Percentiles rank a stretch among this genome's conserved stretches.
phyloP scores from a whole-genome alignment of 305 asterid species.

The Fraxinus dipetala region DNA sequence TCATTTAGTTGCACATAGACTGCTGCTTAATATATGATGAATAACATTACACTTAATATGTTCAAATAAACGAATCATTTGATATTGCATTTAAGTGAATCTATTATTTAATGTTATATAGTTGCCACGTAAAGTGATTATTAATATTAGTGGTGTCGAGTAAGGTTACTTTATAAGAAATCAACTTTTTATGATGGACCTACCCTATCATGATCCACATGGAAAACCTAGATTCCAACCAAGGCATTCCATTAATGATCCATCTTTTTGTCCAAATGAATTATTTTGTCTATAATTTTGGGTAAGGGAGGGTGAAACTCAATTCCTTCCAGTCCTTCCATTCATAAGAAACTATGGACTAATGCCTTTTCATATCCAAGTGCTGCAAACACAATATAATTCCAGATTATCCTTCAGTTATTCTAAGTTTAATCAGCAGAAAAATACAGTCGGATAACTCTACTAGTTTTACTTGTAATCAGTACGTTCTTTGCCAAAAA shows the following conservation, averaged over 20 bases:
- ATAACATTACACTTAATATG: no score
- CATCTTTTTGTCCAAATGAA: slow-evolving; percentile 49
- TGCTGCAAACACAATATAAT: neutral
- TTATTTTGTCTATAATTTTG: slow-evolving; percentile 42
- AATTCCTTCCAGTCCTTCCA: slow-evolving; percentile 27
- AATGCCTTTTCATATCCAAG: slow-evolving; percentile 24
- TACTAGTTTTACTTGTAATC: neutral
- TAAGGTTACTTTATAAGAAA: slow-evolving; percentile 19
- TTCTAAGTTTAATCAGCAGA: neutral
- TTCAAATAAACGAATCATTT: no score
- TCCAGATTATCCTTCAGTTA: slow-evolving; percentile 11
- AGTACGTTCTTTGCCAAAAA: neutral
- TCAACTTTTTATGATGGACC: slow-evolving; percentile 61
- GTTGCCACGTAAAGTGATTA: neutral
- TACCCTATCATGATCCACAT: slow-evolving; percentile 83
- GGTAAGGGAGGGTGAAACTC: slow-evolving; percentile 38
- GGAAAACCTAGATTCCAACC: slow-evolving; percentile 85
- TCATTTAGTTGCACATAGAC: no score
- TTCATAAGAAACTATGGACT: slow-evolving; percentile 24
- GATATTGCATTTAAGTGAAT: no score
- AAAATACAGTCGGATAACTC: neutral
- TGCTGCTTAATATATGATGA: no score
- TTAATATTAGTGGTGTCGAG: no score
- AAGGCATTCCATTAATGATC: slow-evolving; percentile 68
- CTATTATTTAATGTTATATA: no score